These are phyloP conservation scores for Ophiostoma novo-ulmi DNA, from an alignment of 2,329 filamentous ascomycete species.

Conservation along the genomic window DNA sequence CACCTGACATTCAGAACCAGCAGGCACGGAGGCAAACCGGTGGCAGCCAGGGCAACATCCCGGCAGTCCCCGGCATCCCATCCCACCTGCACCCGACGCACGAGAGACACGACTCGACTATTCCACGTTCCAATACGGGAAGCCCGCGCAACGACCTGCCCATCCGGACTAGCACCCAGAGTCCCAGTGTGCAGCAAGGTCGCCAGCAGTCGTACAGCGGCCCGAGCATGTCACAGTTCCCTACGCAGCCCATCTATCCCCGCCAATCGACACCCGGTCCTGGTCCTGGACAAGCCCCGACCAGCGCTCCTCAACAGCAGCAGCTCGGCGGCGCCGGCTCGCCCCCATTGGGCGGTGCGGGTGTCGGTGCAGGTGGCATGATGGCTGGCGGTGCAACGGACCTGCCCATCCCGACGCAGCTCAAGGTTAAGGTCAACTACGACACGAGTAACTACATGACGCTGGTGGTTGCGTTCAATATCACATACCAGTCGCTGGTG, in stretches of 20 bases:
- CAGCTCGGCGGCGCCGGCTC: constrained; percentile 30
- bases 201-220: constrained; percentile 43
- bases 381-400: constrained; percentile 34
- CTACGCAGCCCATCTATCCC: constrained; percentile 49
- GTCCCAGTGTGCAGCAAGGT: constrained; percentile 62
- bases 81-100: constrained; percentile 59
- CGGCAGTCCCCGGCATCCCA: constrained; percentile 71
- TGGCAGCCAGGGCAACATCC: constrained; percentile 51
- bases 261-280: constrained; percentile 39
- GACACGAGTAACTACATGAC: constrained; percentile 83
- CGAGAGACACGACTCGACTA: constrained; percentile 49
- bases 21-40: constrained; percentile 54
- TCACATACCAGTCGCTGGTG: constrained; percentile 86
- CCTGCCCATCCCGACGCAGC: constrained; percentile 60
- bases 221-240: constrained; percentile 53
- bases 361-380: constrained; percentile 30
- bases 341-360: constrained; percentile 31
- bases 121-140: constrained; percentile 74
- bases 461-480: constrained; percentile 92
- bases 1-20: constrained; percentile 81
- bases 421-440: constrained; percentile 94
- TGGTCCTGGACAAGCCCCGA: neutral
- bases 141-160: constrained; percentile 68
- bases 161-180: constrained; percentile 64
- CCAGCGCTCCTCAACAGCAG: constrained; percentile 23